These are phyloP conservation scores for Yueomyces sinensis DNA, from an alignment of 805 yeast genomes.

Conservation along the genomic window DNA sequence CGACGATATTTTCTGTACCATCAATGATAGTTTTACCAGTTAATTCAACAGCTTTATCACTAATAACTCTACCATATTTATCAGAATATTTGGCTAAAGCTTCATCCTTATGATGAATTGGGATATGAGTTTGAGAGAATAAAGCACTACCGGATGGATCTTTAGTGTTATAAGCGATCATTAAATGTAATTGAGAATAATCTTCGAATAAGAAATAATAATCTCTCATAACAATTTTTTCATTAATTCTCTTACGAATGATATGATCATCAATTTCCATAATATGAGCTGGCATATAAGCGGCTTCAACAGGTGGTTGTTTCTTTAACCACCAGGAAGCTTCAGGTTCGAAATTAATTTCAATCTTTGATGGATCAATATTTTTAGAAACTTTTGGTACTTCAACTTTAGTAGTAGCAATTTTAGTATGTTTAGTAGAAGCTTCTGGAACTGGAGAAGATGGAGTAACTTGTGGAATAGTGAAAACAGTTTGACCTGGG, in stretches of 20 bases:
- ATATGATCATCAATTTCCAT: slow-evolving; percentile 48
- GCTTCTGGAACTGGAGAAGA: slow-evolving; percentile 1
- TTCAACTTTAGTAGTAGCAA: too few species aligned
- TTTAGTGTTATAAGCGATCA: slow-evolving; percentile 39
- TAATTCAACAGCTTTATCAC: slow-evolving; percentile 29
- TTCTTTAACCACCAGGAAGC: not conserved
- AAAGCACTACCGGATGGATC: slow-evolving; percentile 37
- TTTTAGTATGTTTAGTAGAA: not conserved
- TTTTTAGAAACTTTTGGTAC: too few species aligned
- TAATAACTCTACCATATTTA: slow-evolving; percentile 38
- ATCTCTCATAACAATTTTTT: slow-evolving; percentile 37
- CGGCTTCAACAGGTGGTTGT: slow-evolving; percentile 2
- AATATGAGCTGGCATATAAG: slow-evolving; percentile 8
- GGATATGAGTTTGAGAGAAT: slow-evolving; percentile 15
- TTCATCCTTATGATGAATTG: slow-evolving; percentile 25
- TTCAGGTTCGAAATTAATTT: too few species aligned
- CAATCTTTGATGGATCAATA: slow-evolving; percentile 4
- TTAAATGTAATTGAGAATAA: slow-evolving; percentile 51
- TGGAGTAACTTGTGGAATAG: slow-evolving; percentile 1
- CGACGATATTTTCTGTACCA: slow-evolving; percentile 18
- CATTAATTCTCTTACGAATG: slow-evolving; percentile 44
- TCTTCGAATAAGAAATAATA: slow-evolving; percentile 64
- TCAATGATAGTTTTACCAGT: slow-evolving; percentile 15
- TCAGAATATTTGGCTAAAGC: slow-evolving; percentile 34
- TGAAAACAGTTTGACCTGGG: too few species aligned